Conservation (phyloP, 257 asterid species). For the Dorcoceras hygrometricum region DNA sequence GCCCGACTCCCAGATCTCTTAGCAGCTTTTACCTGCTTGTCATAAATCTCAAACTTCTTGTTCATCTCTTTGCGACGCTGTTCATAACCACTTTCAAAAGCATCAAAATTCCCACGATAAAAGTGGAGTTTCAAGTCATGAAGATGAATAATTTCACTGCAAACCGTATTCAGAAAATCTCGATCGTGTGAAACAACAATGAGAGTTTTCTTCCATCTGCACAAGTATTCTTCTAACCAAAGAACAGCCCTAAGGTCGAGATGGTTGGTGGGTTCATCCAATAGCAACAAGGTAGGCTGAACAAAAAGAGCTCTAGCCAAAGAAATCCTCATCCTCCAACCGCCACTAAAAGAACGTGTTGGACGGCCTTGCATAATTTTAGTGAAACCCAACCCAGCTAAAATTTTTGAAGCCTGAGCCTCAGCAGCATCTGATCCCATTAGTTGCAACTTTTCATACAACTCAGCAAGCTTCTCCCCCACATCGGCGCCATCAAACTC, state of each 20-base stretch:
- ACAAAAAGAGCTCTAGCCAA: conserved; percentile 70
- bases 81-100: conserved; percentile 57
- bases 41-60: conserved; percentile 55
- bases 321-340: conserved; percentile 80
- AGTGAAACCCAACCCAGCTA: conserved; percentile 69
- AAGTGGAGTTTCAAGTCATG: conserved; percentile 58
- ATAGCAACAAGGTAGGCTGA: conserved; percentile 63
- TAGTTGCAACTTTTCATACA: conserved; percentile 59
- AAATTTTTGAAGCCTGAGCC: conserved; percentile 74
- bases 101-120: conserved; percentile 63
- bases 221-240: conserved; percentile 65
- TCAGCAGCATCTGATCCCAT: conserved; percentile 81
- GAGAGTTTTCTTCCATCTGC: conserved; percentile 75
- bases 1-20: conserved; percentile 58
- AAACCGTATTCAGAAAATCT: conserved; percentile 60
- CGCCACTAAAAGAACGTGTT: conserved; percentile 69
- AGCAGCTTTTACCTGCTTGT: conserved; percentile 52
- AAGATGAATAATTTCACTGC: conserved; percentile 62
- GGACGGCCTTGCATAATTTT: conserved; percentile 63
- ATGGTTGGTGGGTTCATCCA: conserved; percentile 77
- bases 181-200: conserved; percentile 70
- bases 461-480: conserved; percentile 56
- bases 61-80: conserved; percentile 64
- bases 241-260: conserved; percentile 75
- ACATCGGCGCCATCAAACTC: conserved; percentile 39